Evolutionary conservation across 768 basidiomycete genomes (phyloP).

Genomic region (Panaeolus cyanescens): DNA sequence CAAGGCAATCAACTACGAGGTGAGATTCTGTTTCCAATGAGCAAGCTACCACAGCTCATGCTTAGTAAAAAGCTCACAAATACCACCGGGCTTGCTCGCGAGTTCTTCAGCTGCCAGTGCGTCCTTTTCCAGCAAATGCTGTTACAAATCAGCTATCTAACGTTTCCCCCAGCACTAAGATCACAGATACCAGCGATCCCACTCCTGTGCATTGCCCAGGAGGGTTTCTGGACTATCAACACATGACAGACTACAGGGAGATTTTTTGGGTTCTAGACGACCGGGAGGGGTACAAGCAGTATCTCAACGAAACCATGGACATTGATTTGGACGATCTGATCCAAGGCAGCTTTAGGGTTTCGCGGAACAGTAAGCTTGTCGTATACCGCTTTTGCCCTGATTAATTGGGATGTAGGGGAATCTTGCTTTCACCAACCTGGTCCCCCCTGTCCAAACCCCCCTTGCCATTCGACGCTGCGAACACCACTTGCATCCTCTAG

Average conservation of each 20-base stretch:
- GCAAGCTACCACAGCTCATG: too few species aligned
- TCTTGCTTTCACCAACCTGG: neutral
- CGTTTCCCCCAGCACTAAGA: neutral
- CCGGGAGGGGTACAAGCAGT: neutral
- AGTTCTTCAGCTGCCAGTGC: neutral
- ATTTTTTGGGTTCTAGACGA: neutral
- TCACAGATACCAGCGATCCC: neutral
- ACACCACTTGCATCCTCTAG: neutral
- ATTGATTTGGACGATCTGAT: neutral
- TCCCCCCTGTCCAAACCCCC: neutral
- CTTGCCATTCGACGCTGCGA: neutral
- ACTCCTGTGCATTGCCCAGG: neutral
- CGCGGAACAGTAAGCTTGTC: neutral
- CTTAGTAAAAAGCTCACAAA: neutral
- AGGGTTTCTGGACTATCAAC: neutral
- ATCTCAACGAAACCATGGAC: neutral
- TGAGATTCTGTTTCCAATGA: too few species aligned
- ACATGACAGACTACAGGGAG: neutral
- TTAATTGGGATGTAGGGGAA: neutral
- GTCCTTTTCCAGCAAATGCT: neutral
- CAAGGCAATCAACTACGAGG: neutral
- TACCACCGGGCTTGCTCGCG: neutral
- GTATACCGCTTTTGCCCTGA: too few species aligned
- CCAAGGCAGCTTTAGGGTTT: neutral
- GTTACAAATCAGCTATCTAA: too few species aligned